phyloP scores from a whole-genome alignment of 1,284 basidiomycete species.

The Sanguinoderma infundibulare region DNA sequence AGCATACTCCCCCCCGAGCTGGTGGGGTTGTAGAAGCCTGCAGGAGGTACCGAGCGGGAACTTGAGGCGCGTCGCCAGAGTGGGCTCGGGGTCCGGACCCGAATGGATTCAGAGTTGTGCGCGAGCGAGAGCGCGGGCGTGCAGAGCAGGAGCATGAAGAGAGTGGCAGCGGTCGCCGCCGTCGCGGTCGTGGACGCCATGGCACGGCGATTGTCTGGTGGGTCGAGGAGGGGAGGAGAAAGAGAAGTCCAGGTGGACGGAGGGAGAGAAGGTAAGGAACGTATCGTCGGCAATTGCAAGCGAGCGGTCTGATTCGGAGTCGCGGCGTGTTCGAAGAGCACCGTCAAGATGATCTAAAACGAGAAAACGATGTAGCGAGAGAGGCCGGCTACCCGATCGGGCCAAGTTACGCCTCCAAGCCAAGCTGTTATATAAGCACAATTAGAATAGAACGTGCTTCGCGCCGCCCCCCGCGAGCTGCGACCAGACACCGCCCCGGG shows the following conservation, averaged over 20 bases:
- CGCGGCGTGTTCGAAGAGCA: background rate
- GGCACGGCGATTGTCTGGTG: slow-evolving; percentile 13
- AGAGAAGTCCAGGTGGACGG: background rate
- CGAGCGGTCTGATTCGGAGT: background rate
- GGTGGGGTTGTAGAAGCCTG: slow-evolving; percentile 51
- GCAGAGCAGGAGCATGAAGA: slow-evolving; percentile 33
- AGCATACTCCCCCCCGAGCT: slow-evolving; percentile 49
- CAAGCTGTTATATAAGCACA: background rate
- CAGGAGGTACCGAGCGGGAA: slow-evolving; percentile 31
- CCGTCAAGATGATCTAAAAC: slow-evolving; percentile 1
- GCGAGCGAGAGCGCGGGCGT: slow-evolving; percentile 27
- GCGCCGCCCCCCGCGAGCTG: background rate
- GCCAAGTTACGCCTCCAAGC: background rate
- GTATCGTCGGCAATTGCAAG: slow-evolving; percentile 17
- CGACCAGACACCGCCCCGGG: too few relatives aligned
- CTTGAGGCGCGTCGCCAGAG: slow-evolving; percentile 23
- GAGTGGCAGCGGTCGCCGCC: slow-evolving; percentile 5
- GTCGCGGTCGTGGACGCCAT: slow-evolving; percentile 30
- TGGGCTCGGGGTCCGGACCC: slow-evolving; percentile 21
- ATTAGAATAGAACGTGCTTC: background rate
- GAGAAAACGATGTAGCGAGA: too few relatives aligned
- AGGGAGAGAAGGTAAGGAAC: slow-evolving; percentile 15
- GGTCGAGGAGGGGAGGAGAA: slow-evolving; percentile 1
- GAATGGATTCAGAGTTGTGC: slow-evolving; percentile 7
- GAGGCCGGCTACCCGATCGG: background rate